Base-by-base conservation (phyloP, 192 early-diverging fungal species). In the Coemansia aciculifera region DNA sequence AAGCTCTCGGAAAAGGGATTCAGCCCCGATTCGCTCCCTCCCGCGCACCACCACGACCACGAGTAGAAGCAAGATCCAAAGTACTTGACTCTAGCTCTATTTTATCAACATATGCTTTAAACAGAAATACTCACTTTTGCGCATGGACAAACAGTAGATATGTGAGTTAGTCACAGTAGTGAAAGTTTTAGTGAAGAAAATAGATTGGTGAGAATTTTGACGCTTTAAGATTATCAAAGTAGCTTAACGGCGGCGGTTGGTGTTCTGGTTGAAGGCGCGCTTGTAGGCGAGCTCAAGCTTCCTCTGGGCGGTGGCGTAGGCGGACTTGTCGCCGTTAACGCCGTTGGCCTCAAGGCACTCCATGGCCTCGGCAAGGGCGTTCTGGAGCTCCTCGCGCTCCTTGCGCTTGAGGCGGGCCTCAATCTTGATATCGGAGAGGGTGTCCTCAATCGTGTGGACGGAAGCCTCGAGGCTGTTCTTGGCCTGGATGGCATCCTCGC, bases 401-500 rank as follows among this genome's bases (percentile, higher is more conserved):
- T 80, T 79, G 81, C 83, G 84, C 79, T 88, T 87, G 68, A 93
- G 85, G 79, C 90, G 89, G 81, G 89, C 81, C 66, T 84, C 85
- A 52, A 90, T 86, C 73, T 87, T 89, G 67, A 92, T 89, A 80
- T 91, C 89, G 24, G 74, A 83, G 61, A 89, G 79, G 62, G 80
- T 87, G 52, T 70, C 84, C 85, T 89, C 85, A 79, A 90, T 85
- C 71, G 88, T 88, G 89, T 89, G 89, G 73, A 92, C 82, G 65
- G 89, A 87, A 61, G 79, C 78, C 85, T 93, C 92, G 65, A 94
- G 86, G 63, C 90, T 88, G 85, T 93, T 90, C 86, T 89, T 90
- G 77, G 92, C 90, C 76, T 90, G 87, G 74, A 93, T 87, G 59
- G 85, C 82, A 54, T 89, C 87, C 79, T 91, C 89, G 67, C 85